A percentile compares a stretch with the other conserved stretches of the same genome.
Evolutionary conservation across 2,329 filamentous ascomycete species (phyloP).

Genomic region (Aphanocladium album): DNA sequence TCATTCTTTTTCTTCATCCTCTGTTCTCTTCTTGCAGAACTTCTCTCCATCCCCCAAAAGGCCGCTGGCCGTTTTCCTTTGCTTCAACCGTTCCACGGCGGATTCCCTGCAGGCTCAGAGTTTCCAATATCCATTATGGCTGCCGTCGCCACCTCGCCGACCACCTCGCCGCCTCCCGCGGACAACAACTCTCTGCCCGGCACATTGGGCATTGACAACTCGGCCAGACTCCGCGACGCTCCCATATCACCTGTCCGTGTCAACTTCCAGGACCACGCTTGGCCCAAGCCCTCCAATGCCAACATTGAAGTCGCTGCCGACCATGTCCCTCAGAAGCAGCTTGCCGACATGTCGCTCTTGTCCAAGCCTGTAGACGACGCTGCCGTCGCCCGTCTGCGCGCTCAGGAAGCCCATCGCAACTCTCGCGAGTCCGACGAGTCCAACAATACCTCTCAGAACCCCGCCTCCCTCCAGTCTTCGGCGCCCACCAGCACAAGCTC

Average conservation of each 20-base stretch:
- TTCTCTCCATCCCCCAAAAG: not conserved
- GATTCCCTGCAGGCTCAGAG: constrained; percentile 13
- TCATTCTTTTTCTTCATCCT: not conserved
- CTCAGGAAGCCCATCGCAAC: constrained; percentile 37
- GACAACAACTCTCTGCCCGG: constrained; percentile 33
- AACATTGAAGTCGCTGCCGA: constrained; percentile 42
- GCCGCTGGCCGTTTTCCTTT: not conserved
- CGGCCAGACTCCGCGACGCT: constrained; percentile 44
- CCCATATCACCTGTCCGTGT: constrained; percentile 54
- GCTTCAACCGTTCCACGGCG: constrained; percentile 3
- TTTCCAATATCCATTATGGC: constrained; percentile 12
- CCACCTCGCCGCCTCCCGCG: constrained; percentile 25
- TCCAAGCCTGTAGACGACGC: constrained; percentile 21
- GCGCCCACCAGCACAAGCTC: constrained; percentile 53
- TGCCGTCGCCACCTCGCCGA: constrained; percentile 28
- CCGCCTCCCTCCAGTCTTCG: constrained; percentile 46
- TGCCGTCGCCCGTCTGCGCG: constrained; percentile 27
- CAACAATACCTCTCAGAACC: constrained; percentile 44
- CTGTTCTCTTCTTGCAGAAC: not conserved
- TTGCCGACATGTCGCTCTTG: constrained; percentile 1
- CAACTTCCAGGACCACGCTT: constrained; percentile 49
- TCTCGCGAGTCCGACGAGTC: constrained; percentile 52
- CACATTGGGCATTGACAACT: constrained; percentile 24
- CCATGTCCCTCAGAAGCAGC: constrained; percentile 9
- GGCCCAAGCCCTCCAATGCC: constrained; percentile 47